Conservation (phyloP, 768 basidiomycete genomes). For the Mrakia hoshinonis region DNA sequence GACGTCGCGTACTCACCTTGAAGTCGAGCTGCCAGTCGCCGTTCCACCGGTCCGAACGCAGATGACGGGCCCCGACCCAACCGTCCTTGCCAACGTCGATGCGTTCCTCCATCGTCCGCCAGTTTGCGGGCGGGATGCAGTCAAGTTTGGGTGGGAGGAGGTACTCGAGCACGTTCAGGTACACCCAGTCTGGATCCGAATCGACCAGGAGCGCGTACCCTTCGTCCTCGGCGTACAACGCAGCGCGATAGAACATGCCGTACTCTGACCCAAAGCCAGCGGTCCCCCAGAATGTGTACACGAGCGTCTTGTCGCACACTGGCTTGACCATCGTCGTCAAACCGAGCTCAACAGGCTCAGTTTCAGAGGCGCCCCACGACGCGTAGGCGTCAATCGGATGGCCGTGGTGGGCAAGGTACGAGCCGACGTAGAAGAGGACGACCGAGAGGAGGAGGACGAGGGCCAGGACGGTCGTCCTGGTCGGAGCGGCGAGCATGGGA, state of each 20-base stretch:
- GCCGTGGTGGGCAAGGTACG: too few species aligned
- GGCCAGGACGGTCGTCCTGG: too few species aligned
- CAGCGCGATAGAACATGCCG: constrained; percentile 2
- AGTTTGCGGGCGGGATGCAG: too few species aligned
- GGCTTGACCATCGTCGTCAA: too few species aligned
- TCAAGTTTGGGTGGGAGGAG: background rate
- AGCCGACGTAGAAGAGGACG: too few species aligned
- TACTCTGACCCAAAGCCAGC: background rate
- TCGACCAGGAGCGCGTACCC: background rate
- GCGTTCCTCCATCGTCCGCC: background rate
- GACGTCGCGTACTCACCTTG: background rate
- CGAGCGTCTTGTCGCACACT: too few species aligned
- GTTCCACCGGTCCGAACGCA: background rate
- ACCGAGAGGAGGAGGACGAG: too few species aligned
- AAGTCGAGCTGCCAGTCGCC: background rate
- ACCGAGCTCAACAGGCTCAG: too few species aligned
- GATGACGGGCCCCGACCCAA: background rate
- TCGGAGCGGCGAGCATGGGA: too few species aligned
- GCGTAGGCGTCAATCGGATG: too few species aligned
- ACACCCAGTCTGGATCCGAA: background rate
- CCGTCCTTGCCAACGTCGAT: background rate
- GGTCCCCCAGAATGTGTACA: too few species aligned
- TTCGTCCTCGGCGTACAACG: background rate
- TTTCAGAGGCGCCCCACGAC: too few species aligned
- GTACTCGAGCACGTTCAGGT: background rate